Evolutionary conservation across 2,329 filamentous ascomycete genomes (phyloP).

Genomic region (Hypoxylon sp.): DNA sequence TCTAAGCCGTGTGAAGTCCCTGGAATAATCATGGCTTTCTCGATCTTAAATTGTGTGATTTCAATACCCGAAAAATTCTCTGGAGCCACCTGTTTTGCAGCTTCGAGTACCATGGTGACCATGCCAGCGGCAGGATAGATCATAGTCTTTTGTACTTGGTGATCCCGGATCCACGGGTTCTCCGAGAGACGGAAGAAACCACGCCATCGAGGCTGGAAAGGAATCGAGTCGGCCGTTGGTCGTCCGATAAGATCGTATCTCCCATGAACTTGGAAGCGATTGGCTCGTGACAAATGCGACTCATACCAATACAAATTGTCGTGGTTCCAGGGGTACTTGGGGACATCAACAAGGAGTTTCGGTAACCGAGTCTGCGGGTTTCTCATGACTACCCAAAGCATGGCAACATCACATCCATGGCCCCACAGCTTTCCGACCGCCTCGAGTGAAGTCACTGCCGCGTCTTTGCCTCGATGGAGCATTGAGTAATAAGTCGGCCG

Average conservation of each 20-base stretch:
- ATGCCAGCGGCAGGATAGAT: conserved; percentile 68
- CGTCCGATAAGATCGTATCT: conserved; percentile 68
- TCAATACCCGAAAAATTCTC: conserved; percentile 58
- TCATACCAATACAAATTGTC: conserved; percentile 68
- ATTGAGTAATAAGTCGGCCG: conserved; percentile 42
- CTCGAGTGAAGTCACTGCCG: conserved; percentile 39
- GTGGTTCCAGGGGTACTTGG: conserved; percentile 70
- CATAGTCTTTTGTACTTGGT: conserved; percentile 65
- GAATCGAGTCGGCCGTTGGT: conserved; percentile 61
- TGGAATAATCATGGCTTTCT: conserved; percentile 67
- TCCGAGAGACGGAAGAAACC: conserved; percentile 65
- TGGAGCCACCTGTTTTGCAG: conserved; percentile 58
- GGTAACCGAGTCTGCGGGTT: conserved; percentile 35
- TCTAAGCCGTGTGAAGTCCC: conserved; percentile 64
- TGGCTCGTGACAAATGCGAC: conserved; percentile 61
- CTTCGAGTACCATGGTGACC: conserved; percentile 66
- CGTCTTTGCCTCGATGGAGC: conserved; percentile 39
- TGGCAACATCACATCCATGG: conserved; percentile 38
- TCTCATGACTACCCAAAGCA: conserved; percentile 46
- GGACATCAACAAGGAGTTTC: conserved; percentile 61
- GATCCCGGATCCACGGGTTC: conserved; percentile 68
- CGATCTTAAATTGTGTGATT: conserved; percentile 63
- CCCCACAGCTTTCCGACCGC: conserved; percentile 45
- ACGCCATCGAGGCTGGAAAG: conserved; percentile 65
- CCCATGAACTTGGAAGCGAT: conserved; percentile 62